Percentiles rank a stretch among this genome's conserved stretches.
phyloP scores from a whole-genome alignment of 1,284 basidiomycete species.

The Ganoderma meredithae region DNA sequence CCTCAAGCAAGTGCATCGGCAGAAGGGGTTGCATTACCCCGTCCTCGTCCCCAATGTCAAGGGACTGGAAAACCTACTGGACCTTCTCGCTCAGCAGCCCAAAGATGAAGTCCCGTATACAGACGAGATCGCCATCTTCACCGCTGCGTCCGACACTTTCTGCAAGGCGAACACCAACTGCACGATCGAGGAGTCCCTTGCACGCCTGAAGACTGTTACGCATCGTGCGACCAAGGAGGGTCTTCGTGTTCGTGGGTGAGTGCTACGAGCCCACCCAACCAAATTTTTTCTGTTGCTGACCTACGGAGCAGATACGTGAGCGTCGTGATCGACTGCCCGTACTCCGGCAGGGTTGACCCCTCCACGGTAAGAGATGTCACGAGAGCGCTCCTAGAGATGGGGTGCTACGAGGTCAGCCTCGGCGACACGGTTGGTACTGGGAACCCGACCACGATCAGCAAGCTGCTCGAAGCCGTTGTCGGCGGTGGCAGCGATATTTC shows the following conservation, averaged over 20 bases:
- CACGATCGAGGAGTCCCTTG: conserved; percentile 77
- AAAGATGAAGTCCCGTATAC: conserved; percentile 55
- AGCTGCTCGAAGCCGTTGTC: conserved; percentile 76
- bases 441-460: conserved; percentile 72
- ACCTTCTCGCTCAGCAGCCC: conserved; percentile 52
- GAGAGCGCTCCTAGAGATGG: conserved; percentile 83
- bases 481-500: conserved; percentile 55
- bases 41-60: conserved; percentile 89
- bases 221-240: conserved; percentile 65
- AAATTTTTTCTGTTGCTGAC: neutral
- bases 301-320: conserved; percentile 80
- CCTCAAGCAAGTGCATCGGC: conserved; percentile 61
- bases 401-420: conserved; percentile 92
- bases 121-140: conserved; percentile 91
- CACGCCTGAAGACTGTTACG: conserved; percentile 70
- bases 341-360: conserved; percentile 80
- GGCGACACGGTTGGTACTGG: conserved; percentile 94
- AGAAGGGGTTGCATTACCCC: conserved; percentile 72
- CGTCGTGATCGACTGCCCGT: conserved; percentile 87
- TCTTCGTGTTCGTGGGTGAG: conserved; percentile 68
- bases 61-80: conserved; percentile 75
- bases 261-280: neutral
- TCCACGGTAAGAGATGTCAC: conserved; percentile 75
- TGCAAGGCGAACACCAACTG: conserved; percentile 88
- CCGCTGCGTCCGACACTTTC: conserved; percentile 90